Evolutionary conservation across 2,329 filamentous ascomycete genomes (phyloP), one percentile per base, ranked within the genome.

Genomic region (Pyrenophora tritici-repentis): DNA sequence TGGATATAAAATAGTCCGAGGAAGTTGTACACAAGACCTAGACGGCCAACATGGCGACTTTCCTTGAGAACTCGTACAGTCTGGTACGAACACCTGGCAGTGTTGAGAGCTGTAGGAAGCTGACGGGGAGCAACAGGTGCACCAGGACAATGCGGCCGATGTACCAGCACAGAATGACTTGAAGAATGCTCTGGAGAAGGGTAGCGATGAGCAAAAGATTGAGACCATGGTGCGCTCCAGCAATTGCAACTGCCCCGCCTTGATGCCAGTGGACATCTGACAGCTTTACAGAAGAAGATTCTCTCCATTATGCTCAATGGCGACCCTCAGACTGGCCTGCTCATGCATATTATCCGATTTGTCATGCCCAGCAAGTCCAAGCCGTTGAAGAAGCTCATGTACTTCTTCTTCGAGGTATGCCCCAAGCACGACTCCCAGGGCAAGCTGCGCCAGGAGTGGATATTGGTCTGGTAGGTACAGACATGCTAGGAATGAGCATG

Each of bases 261-360:
- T 48, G 55, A 16, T 44, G 95, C 95, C 91, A 47, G 26, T 38
- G 42, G 39, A 55, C 47, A 40, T 59, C 67, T 72, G 47, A 72
- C 65, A 56, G 47, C 16, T 42, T 42, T 34, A 56, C 59, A 73
- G 70, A 95, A 94, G 86, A 89, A 86, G 79, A 91, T 99, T 74
- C 80, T 97, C 72, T 96, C 90, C 58, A 86, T 97, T 72, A 97
- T 99, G 94, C 85, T 99, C 70, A 97, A 97, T 75, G 94, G 94
- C 64, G 93, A 99, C 72, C 87, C 94, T 34, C 94, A 99, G 88
- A 89, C 92, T 20, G 87, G 91, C 64, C 83, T 99, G 16, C 86
- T 99, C 66, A 99, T 99, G 94, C 94, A 97, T 79, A 99, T 99
- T 71, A 99, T 99, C 75, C 91, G 94, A 74, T 99, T 99, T 74